phyloP scores from a whole-genome alignment of 257 asterid species.

The Ocimum tenuiflorum region DNA sequence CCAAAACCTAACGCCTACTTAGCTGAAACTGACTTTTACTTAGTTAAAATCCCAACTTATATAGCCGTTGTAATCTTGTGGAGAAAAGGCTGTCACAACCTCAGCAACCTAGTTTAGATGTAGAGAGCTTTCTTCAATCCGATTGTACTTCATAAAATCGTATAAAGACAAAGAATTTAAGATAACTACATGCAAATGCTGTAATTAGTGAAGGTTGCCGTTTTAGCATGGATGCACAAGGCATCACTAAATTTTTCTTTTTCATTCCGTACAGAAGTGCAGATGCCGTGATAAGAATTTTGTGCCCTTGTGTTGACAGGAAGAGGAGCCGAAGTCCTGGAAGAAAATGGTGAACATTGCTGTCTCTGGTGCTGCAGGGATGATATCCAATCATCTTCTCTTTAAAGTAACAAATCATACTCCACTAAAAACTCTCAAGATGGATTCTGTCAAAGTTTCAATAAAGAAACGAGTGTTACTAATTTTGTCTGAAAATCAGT shows the following conservation, averaged over 20 bases:
- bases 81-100: too few relatives aligned
- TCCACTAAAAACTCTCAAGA: not conserved
- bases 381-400: conserved; percentile 95
- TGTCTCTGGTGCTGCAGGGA: conserved; percentile 98
- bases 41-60: too few relatives aligned
- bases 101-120: not conserved
- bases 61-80: too few relatives aligned
- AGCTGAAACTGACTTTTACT: too few relatives aligned
- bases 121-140: too few relatives aligned
- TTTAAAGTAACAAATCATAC: conserved; percentile 51
- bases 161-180: not conserved
- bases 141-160: too few relatives aligned
- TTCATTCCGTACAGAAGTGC: not conserved
- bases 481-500: too few relatives aligned
- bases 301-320: conserved; percentile 38
- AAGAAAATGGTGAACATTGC: conserved; percentile 73
- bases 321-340: conserved; percentile 89
- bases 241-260: not conserved
- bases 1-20: too few relatives aligned
- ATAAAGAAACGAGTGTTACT: not conserved
- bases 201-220: not conserved
- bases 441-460: not conserved
- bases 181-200: not conserved
- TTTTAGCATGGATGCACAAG: not conserved
- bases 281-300: not conserved